Percentiles rank a stretch among this genome's conserved stretches.
phyloP scores from a whole-genome alignment of 1,139 yeast species.

The Spencermartinsiella ligniputridi region DNA sequence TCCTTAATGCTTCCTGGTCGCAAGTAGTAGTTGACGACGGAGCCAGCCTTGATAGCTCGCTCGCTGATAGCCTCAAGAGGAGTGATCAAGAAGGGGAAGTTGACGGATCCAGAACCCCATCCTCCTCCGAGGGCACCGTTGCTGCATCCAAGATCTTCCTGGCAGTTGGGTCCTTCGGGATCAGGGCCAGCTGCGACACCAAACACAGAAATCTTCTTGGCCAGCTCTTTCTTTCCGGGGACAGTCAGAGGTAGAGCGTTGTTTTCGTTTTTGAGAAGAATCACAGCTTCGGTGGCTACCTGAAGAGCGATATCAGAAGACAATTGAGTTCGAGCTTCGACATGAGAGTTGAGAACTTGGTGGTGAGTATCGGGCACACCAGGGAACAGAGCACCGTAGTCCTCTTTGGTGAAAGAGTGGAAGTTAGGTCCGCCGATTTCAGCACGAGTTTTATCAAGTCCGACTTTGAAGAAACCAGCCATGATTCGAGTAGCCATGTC shows the following conservation, averaged over 20 bases:
- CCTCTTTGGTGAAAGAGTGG: conserved; percentile 55
- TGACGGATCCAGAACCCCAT: conserved; percentile 49
- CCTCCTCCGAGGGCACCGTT: conserved; percentile 31
- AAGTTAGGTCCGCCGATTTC: conserved; percentile 49
- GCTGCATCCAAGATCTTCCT: conserved; percentile 26
- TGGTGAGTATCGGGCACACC: conserved; percentile 50
- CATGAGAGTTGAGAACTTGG: conserved; percentile 51
- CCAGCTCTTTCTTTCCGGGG: conserved; percentile 26
- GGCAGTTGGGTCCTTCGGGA: conserved; percentile 39
- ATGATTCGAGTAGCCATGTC: conserved; percentile 60
- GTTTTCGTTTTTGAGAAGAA: conserved; percentile 50
- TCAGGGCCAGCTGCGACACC: conserved; percentile 31
- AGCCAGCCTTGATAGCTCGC: conserved; percentile 19
- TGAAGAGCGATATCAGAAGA: conserved; percentile 49
- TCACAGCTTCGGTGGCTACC: conserved; percentile 55
- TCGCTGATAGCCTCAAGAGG: conserved; percentile 39
- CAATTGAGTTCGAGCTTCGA: conserved; percentile 48
- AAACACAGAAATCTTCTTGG: conserved; percentile 44
- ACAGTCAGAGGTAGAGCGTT: conserved; percentile 49
- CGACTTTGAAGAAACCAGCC: conserved; percentile 48
- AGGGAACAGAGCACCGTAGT: conserved; percentile 50
- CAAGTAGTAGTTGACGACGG: conserved; percentile 21
- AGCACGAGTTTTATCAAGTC: conserved; percentile 23
- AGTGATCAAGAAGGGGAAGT: conserved; percentile 49
- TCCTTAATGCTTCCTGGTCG: conserved; percentile 6